Percentiles rank a stretch among this genome's conserved stretches.
Evolutionary conservation across 2,329 filamentous ascomycete genomes (phyloP).

Genomic region (Ploettnerulaceae sp.): DNA sequence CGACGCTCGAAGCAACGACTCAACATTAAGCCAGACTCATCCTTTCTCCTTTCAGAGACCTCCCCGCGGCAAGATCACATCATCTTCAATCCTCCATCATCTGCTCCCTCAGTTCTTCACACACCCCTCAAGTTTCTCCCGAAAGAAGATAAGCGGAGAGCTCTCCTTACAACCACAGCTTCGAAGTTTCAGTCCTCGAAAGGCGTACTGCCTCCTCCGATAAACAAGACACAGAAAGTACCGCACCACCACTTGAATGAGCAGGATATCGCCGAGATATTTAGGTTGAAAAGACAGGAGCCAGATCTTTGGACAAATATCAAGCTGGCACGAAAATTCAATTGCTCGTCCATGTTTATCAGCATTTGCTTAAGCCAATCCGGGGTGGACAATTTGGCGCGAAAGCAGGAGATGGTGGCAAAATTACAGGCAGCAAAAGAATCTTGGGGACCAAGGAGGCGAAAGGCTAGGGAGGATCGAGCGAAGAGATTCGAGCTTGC

Average conservation of each 20-base stretch:
- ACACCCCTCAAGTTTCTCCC: slow-evolving; percentile 65
- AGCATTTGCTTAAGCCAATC: slow-evolving; percentile 49
- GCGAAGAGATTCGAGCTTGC: slow-evolving; percentile 42
- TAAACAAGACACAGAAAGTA: slow-evolving; percentile 21
- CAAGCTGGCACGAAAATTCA: slow-evolving; percentile 49
- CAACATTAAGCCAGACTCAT: slow-evolving; percentile 56
- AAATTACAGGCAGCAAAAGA: slow-evolving; percentile 45
- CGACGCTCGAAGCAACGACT: slow-evolving; percentile 33
- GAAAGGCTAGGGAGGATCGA: slow-evolving; percentile 51
- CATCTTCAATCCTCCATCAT: slow-evolving; percentile 54
- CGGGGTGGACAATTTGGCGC: slow-evolving; percentile 23
- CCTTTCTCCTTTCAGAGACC: slow-evolving; percentile 43
- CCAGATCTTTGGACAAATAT: slow-evolving; percentile 51
- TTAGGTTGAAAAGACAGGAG: slow-evolving; percentile 47
- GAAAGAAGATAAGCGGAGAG: slow-evolving; percentile 36
- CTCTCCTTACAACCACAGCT: slow-evolving; percentile 27
- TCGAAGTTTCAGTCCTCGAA: slow-evolving; percentile 13
- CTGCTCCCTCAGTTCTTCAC: slow-evolving; percentile 53
- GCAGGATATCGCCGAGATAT: slow-evolving; percentile 56
- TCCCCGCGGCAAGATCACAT: slow-evolving; percentile 41
- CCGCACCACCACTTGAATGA: slow-evolving; percentile 46
- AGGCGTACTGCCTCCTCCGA: slow-evolving; percentile 25
- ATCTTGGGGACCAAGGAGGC: slow-evolving; percentile 54
- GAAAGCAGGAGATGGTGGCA: slow-evolving; percentile 44
- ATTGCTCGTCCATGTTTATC: slow-evolving; percentile 53